Evolutionary conservation across 768 basidiomycete genomes (phyloP).

Genomic region (Rhizopogon sp.): DNA sequence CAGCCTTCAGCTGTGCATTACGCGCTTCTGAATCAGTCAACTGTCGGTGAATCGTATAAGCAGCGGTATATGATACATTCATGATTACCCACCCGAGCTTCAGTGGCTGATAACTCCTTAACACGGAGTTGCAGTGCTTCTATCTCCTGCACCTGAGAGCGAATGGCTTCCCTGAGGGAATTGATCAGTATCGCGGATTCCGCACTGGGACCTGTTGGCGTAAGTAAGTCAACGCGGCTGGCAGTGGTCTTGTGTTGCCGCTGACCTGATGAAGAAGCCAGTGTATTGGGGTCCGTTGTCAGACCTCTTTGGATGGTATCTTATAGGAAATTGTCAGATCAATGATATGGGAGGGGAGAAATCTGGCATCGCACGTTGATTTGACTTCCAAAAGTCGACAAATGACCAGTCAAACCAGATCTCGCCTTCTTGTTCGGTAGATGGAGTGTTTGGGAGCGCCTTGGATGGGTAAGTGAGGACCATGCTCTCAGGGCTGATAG

Average conservation of each 20-base stretch:
- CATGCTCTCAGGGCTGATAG: constrained; percentile 79
- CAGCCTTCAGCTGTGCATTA: constrained; percentile 38
- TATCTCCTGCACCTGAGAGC: constrained; percentile 77
- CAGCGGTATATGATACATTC: not conserved
- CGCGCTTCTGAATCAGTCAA: constrained; percentile 41
- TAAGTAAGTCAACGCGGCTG: not conserved
- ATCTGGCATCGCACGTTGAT: constrained; percentile 62
- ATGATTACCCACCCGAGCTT: constrained; percentile 30
- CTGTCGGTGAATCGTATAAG: constrained; percentile 23
- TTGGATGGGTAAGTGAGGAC: constrained; percentile 52
- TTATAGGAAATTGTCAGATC: constrained; percentile 20
- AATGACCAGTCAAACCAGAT: constrained; percentile 99
- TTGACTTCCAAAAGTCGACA: constrained; percentile 98
- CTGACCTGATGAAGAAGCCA: constrained; percentile 57
- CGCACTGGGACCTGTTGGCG: constrained; percentile 51
- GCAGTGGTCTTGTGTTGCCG: not conserved
- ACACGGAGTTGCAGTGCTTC: constrained; percentile 61
- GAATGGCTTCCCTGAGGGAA: constrained; percentile 80
- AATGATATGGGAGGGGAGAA: not conserved
- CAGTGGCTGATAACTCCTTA: constrained; percentile 30
- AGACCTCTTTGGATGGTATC: constrained; percentile 76
- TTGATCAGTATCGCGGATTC: constrained; percentile 80
- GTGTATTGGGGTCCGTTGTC: constrained; percentile 60
- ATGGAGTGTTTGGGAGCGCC: constrained; percentile 3
- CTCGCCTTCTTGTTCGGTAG: constrained; percentile 62